A percentile compares a stretch with the other conserved stretches of the same genome.
These are phyloP conservation scores for Eucalyptus tenuipes DNA, from an alignment of 345 rosid genomes.

Conservation along the genomic window DNA sequence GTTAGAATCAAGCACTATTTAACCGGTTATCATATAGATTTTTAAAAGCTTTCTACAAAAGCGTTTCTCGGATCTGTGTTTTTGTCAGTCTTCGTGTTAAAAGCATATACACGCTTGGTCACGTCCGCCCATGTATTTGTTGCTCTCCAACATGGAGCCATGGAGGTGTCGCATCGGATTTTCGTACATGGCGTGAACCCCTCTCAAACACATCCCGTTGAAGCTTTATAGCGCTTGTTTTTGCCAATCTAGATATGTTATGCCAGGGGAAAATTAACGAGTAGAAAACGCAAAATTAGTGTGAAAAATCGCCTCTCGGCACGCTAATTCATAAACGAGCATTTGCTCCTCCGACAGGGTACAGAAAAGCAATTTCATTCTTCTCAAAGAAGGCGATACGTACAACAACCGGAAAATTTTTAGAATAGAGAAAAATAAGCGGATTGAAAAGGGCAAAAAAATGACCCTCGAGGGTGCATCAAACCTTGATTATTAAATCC, in stretches of 20 bases:
- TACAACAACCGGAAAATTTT: not conserved
- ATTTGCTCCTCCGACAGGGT: not conserved
- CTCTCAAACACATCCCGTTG: not conserved
- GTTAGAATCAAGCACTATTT: accelerated
- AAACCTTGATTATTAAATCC: not conserved
- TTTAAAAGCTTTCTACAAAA: not conserved
- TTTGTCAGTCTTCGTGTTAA: not conserved
- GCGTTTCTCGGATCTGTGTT: not conserved
- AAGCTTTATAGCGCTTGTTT: not conserved
- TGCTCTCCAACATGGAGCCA: not conserved
- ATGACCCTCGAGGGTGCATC: not conserved
- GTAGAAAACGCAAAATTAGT: not conserved
- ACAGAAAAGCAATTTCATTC: not conserved
- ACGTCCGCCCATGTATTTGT: not conserved
- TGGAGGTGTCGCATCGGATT: not conserved
- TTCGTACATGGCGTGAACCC: not conserved
- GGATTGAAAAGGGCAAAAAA: not conserved
- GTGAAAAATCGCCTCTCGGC: not conserved
- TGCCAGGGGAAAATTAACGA: not conserved
- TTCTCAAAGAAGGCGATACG: not conserved
- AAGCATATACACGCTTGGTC: not conserved
- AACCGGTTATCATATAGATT: accelerated
- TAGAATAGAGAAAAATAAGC: not conserved
- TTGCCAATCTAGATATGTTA: not conserved
- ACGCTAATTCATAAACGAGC: not conserved